These are phyloP conservation scores for Penicillium sclerotiorum DNA, from an alignment of 2,329 filamentous ascomycete genomes.

Conservation along the genomic window DNA sequence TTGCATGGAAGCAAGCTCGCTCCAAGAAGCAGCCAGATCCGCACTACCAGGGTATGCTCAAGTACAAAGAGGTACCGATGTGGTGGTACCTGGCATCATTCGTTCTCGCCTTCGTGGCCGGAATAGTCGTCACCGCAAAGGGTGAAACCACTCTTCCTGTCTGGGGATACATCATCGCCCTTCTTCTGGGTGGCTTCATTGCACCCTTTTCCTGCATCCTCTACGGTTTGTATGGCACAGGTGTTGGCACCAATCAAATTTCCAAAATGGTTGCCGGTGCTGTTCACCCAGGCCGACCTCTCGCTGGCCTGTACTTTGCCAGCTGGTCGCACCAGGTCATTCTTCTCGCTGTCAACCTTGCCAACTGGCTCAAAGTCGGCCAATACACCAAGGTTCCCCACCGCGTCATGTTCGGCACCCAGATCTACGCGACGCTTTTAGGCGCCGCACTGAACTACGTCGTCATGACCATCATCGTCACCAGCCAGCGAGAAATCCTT, in stretches of 20 bases:
- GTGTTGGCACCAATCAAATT: slow-evolving; percentile 55
- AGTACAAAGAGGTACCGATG: slow-evolving; percentile 36
- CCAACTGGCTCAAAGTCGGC: slow-evolving; percentile 26
- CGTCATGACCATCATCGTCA: slow-evolving; percentile 57
- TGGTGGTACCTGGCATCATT: slow-evolving; percentile 53
- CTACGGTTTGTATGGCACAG: slow-evolving; percentile 58
- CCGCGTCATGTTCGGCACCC: slow-evolving; percentile 57
- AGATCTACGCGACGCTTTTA: slow-evolving; percentile 56
- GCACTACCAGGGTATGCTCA: slow-evolving; percentile 29
- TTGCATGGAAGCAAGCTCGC: slow-evolving; percentile 25
- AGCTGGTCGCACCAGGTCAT: slow-evolving; percentile 34
- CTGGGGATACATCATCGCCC: slow-evolving; percentile 53
- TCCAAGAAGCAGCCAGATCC: slow-evolving; percentile 21
- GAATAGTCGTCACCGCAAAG: slow-evolving; percentile 50
- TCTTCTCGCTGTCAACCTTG: slow-evolving; percentile 26
- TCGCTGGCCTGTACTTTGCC: slow-evolving; percentile 32
- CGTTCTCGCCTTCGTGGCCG: slow-evolving; percentile 50
- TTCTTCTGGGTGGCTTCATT: slow-evolving; percentile 48
- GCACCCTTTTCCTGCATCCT: slow-evolving; percentile 54
- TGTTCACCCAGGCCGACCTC: slow-evolving; percentile 26
- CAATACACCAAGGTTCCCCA: slow-evolving; percentile 51
- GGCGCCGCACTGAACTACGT: slow-evolving; percentile 57
- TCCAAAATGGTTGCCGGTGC: slow-evolving; percentile 33
- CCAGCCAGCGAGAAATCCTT: slow-evolving; percentile 50
- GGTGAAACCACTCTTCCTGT: slow-evolving; percentile 51